phyloP scores from a whole-genome alignment of 108 stramenopile genomes.

The Cylindrotheca fusiformis region DNA sequence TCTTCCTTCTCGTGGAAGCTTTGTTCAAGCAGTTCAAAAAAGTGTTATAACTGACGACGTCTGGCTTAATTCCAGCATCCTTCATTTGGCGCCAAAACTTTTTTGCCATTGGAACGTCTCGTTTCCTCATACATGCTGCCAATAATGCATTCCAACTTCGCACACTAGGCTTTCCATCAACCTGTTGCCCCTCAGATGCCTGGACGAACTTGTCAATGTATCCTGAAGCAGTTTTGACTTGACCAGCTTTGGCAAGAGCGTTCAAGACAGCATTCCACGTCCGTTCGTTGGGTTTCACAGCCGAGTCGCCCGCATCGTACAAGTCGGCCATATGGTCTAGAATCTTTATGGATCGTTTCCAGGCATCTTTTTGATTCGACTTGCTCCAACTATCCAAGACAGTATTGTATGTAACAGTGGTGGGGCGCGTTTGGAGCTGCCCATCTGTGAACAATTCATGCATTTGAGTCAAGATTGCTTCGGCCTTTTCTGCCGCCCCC shows the following conservation, averaged over 20 bases:
- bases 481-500: conserved; percentile 32
- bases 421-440: conserved; percentile 21
- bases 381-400: conserved; percentile 33
- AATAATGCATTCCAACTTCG: conserved; percentile 31
- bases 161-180: conserved; percentile 4
- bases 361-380: conserved; percentile 14
- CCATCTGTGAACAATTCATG: conserved; percentile 19
- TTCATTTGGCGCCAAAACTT: conserved; percentile 23
- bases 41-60: conserved; percentile 40
- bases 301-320: conserved; percentile 9
- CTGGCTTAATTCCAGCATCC: conserved; percentile 18
- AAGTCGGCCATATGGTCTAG: conserved; percentile 39
- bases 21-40: conserved; percentile 24
- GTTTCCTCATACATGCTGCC: conserved; percentile 16
- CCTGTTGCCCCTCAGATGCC: background rate
- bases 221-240: conserved; percentile 15
- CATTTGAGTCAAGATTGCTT: conserved; percentile 27
- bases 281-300: conserved; percentile 23
- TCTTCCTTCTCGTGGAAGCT: background rate
- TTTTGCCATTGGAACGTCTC: conserved; percentile 6
- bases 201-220: conserved; percentile 10
- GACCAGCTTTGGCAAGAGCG: conserved; percentile 17
- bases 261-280: conserved; percentile 34
- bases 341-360: conserved; percentile 36
- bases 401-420: conserved; percentile 28